phyloP scores from a whole-genome alignment of 768 basidiomycete species.

The Cubamyces sp. region DNA sequence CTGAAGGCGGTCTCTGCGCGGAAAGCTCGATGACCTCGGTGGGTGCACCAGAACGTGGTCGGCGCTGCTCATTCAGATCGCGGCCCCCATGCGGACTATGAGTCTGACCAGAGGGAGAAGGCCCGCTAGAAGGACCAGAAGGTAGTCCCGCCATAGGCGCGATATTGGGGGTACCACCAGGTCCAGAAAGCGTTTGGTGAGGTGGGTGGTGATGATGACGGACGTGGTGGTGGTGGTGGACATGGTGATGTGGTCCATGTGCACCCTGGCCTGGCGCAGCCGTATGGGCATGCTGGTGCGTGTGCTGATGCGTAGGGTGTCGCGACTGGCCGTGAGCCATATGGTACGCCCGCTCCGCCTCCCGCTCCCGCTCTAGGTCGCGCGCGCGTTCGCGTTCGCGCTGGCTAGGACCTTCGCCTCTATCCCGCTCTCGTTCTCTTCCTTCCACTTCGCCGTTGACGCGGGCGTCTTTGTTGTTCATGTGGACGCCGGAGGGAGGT shows the following conservation, averaged over 20 bases:
- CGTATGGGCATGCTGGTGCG: constrained; percentile 23
- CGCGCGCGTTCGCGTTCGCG: constrained; percentile 27
- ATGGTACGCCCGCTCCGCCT: constrained; percentile 26
- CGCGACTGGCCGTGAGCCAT: constrained; percentile 22
- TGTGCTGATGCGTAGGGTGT: constrained; percentile 21
- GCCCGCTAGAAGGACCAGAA: constrained; percentile 11
- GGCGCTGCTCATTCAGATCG: constrained; percentile 28
- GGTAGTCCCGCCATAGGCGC: constrained; percentile 19
- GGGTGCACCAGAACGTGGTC: constrained; percentile 31
- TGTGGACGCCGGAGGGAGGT: constrained; percentile 10
- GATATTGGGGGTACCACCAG: constrained; percentile 11
- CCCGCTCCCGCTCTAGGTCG: constrained; percentile 34
- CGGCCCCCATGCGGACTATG: constrained; percentile 26
- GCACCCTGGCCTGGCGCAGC: constrained; percentile 26
- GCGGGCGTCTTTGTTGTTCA: constrained; percentile 22
- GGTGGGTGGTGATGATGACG: constrained; percentile 38
- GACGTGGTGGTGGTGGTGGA: constrained; percentile 39
- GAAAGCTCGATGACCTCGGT: constrained; percentile 34
- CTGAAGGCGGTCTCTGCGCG: constrained; percentile 15
- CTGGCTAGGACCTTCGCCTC: constrained; percentile 18
- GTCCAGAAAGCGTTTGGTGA: constrained; percentile 22
- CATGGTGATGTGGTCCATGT: constrained; percentile 34
- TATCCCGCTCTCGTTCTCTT: constrained; percentile 29
- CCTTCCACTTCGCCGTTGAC: constrained; percentile 25
- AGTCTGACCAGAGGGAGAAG: not conserved